Evolutionary conservation across 1,139 yeast species (phyloP).

Genomic region (Yamadazyma dushanensis): DNA sequence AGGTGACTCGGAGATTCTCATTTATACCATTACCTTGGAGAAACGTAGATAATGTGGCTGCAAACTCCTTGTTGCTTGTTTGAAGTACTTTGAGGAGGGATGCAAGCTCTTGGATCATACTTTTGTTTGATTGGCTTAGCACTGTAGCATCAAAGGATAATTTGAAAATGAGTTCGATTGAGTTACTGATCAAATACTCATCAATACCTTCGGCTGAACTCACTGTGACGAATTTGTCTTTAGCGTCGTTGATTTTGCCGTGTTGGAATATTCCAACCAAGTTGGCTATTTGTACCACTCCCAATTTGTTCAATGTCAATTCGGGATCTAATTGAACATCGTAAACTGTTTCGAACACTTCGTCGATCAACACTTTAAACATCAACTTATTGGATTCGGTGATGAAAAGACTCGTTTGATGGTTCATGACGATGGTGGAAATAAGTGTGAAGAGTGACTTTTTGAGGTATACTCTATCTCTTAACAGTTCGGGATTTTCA

Average conservation of each 20-base stretch:
- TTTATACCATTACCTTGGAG: slow-evolving; percentile 64
- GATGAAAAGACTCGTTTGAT: slow-evolving; percentile 74
- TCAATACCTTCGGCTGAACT: slow-evolving; percentile 63
- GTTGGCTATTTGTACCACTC: slow-evolving; percentile 68
- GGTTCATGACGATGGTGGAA: slow-evolving; percentile 70
- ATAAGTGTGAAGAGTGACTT: slow-evolving; percentile 70
- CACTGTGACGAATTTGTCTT: slow-evolving; percentile 55
- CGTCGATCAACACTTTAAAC: slow-evolving; percentile 63
- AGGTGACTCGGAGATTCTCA: slow-evolving; percentile 52
- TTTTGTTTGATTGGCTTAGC: slow-evolving; percentile 69
- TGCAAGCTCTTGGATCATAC: slow-evolving; percentile 74
- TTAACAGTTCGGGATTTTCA: slow-evolving; percentile 46
- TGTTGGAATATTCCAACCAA: slow-evolving; percentile 64
- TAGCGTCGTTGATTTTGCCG: slow-evolving; percentile 52
- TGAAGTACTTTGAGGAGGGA: slow-evolving; percentile 66
- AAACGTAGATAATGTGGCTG: slow-evolving; percentile 52
- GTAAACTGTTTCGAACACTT: slow-evolving; percentile 66
- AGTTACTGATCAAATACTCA: slow-evolving; percentile 65
- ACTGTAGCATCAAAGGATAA: slow-evolving; percentile 70
- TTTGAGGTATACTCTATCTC: slow-evolving; percentile 63
- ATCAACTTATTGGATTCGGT: slow-evolving; percentile 63
- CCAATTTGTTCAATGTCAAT: slow-evolving; percentile 49
- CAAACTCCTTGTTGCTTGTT: slow-evolving; percentile 39
- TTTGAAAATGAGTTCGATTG: slow-evolving; percentile 72
- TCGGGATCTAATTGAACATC: slow-evolving; percentile 26